phyloP scores from a whole-genome alignment of 192 early-diverging fungal genomes.

The Geranomyces variabilis region DNA sequence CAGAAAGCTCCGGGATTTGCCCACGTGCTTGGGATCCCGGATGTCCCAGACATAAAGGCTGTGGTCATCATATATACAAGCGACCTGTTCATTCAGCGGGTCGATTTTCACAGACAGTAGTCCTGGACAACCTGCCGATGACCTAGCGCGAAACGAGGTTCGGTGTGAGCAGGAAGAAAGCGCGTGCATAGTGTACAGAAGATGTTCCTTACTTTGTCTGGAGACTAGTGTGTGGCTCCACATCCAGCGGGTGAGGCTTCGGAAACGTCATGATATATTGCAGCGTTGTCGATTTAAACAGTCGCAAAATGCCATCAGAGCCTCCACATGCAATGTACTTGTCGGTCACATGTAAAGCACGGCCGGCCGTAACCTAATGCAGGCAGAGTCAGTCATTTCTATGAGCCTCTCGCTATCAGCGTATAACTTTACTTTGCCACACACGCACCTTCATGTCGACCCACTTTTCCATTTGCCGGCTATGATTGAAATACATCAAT shows the following conservation, averaged over 20 bases:
- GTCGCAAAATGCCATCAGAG: constrained; percentile 72
- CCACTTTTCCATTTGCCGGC: constrained; percentile 75
- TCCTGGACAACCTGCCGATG: constrained; percentile 53
- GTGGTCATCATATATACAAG: constrained; percentile 70
- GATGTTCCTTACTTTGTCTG: constrained; percentile 1
- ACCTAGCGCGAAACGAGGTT: background rate
- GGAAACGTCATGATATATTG: constrained; percentile 73
- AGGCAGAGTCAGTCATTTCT: background rate
- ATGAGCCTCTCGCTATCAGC: background rate
- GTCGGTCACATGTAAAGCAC: constrained; percentile 63
- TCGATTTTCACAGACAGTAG: constrained; percentile 65
- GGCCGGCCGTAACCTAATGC: constrained; percentile 62
- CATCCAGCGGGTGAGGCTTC: constrained; percentile 68
- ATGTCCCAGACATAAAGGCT: constrained; percentile 79
- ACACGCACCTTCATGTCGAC: constrained; percentile 71
- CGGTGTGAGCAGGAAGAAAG: background rate
- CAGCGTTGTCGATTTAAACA: constrained; percentile 74
- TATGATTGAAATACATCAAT: constrained; percentile 67
- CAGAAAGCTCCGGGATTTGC: constrained; percentile 63
- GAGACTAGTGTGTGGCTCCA: constrained; percentile 44
- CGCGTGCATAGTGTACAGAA: background rate
- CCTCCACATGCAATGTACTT: constrained; percentile 72
- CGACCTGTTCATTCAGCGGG: constrained; percentile 49
- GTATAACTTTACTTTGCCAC: background rate
- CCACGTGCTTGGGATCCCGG: constrained; percentile 54